These are phyloP conservation scores for Penicillium sp. DNA, from an alignment of 2,329 filamentous ascomycete species.

Conservation along the genomic window DNA sequence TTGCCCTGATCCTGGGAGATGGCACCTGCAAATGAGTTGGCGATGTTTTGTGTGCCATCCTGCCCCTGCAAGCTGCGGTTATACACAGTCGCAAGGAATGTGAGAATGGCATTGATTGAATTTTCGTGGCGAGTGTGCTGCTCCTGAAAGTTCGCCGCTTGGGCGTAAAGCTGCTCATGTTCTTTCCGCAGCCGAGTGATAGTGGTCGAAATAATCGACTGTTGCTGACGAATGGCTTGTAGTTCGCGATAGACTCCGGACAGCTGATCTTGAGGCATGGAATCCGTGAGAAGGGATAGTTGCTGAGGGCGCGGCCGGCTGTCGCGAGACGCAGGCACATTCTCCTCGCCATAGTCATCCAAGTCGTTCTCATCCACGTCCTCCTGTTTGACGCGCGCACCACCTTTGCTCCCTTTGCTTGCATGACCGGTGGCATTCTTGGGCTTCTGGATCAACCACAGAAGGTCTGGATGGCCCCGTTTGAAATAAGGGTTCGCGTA, in stretches of 20 bases:
- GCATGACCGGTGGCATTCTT: conserved; percentile 60
- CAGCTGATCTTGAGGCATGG: conserved; percentile 66
- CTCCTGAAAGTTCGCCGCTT: conserved; percentile 81
- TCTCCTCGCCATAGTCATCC: conserved; percentile 50
- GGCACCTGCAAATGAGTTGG: conserved; percentile 74
- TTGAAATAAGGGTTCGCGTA: conserved; percentile 97
- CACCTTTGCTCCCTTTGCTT: conserved; percentile 47
- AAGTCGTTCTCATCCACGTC: conserved; percentile 61
- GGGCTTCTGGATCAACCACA: conserved; percentile 96
- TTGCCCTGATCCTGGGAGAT: conserved; percentile 60
- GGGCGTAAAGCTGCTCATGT: conserved; percentile 79
- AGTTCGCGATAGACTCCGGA: conserved; percentile 72
- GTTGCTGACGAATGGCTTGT: conserved; percentile 74
- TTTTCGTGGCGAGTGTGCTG: conserved; percentile 96
- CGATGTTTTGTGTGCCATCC: conserved; percentile 66
- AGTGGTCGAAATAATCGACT: conserved; percentile 75
- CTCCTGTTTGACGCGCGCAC: conserved; percentile 44
- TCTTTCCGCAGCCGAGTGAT: conserved; percentile 76
- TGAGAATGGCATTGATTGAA: conserved; percentile 97
- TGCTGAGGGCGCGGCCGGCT: conserved; percentile 36
- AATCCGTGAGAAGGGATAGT: conserved; percentile 39
- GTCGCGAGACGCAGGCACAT: conserved; percentile 28
- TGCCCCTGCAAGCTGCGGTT: conserved; percentile 86
- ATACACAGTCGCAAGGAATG: conserved; percentile 94
- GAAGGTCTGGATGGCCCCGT: conserved; percentile 80